Percentiles rank a stretch among this genome's conserved stretches.
These are phyloP conservation scores for Hypoxylon sp. DNA, from an alignment of 2,329 filamentous ascomycete species.

Conservation along the genomic window DNA sequence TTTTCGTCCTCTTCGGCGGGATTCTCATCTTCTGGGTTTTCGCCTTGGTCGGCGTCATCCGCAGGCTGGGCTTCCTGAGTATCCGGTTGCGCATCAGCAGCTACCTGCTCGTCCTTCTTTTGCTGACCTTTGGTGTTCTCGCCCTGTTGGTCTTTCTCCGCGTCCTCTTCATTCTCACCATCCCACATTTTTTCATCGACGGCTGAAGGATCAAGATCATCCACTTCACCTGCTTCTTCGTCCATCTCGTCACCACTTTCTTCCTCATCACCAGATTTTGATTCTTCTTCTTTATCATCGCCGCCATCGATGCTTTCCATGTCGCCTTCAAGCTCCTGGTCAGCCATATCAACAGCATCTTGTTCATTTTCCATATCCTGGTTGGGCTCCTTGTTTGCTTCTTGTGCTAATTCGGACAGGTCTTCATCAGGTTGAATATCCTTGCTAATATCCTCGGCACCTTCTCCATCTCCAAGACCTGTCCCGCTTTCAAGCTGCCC, in stretches of 20 bases:
- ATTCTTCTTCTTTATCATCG: conserved; percentile 67
- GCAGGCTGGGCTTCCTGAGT: conserved; percentile 64
- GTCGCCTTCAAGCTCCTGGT: conserved; percentile 90
- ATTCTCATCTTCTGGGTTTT: conserved; percentile 65
- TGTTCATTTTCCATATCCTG: conserved; percentile 80
- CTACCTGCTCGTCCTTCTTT: conserved; percentile 68
- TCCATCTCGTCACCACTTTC: conserved; percentile 80
- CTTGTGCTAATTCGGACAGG: conserved; percentile 87
- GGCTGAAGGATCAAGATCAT: conserved; percentile 86
- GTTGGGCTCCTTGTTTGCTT: conserved; percentile 72
- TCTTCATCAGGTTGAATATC: conserved; percentile 95
- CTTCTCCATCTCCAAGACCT: conserved; percentile 92
- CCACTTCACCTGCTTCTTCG: conserved; percentile 88
- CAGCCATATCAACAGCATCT: conserved; percentile 90
- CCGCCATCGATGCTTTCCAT: conserved; percentile 71
- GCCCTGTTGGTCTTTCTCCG: conserved; percentile 82
- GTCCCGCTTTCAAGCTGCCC: conserved; percentile 91
- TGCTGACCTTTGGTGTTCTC: conserved; percentile 76
- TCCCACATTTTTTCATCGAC: conserved; percentile 99
- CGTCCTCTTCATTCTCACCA: conserved; percentile 79
- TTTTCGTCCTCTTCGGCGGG: conserved; percentile 68
- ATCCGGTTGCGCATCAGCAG: conserved; percentile 59
- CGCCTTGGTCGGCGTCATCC: conserved; percentile 54
- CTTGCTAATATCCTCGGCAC: conserved; percentile 97
- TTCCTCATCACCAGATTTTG: conserved; percentile 69